Base-by-base conservation (phyloP, 768 basidiomycete genomes). In the Phanerochaete sordida region DNA sequence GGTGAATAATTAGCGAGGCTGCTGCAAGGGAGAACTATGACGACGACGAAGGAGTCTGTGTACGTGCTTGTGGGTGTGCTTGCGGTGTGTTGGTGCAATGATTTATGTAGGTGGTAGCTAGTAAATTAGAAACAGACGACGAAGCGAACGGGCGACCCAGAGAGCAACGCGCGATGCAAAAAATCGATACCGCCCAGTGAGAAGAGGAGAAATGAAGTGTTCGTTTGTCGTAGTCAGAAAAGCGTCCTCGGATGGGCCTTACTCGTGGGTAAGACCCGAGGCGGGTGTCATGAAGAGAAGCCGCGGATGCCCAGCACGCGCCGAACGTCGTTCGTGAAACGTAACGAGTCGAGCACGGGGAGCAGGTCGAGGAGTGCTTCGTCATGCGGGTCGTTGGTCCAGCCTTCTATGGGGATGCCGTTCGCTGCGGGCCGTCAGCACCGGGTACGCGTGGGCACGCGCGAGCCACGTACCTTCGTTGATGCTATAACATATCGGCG, bases 381-480 rank as follows among this genome's bases (percentile, higher is more conserved):
- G 76, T 99, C 97, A 61, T 88, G 86, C 31, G 93, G 95, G 75
- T 99, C 97, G 61, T 95, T 89, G 24, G 95, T 98, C 97, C 97
- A 98, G 51, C 97, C 97, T 80, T 98, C 96, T 74, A 99, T 93
- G 33, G 97, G 97, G 69, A 99, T 94, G 55, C 95, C 97, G 72
- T 99, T 99, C 56, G 93, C 97, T 98, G 68, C 46, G 30, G 12
- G 28, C 2, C 28, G 16, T 51, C 50, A 51, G 50, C 16, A 23
- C 50, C 16, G 30, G 28, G 24, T 33, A 11, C 30, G 16, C 16
- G 19, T n/a, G 24, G 31, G 7, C 16, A 31, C 49, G 30, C 6
- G 50, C 50, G 30, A 19, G 9, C 26, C 58, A 30, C 83, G 68
- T 56, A 96, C 96, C 91, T 84, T 95, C 91, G 71, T 98, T 93